Base-by-base conservation (phyloP, 306 rosid genomes). In the Gynostemma pentaphyllum region DNA sequence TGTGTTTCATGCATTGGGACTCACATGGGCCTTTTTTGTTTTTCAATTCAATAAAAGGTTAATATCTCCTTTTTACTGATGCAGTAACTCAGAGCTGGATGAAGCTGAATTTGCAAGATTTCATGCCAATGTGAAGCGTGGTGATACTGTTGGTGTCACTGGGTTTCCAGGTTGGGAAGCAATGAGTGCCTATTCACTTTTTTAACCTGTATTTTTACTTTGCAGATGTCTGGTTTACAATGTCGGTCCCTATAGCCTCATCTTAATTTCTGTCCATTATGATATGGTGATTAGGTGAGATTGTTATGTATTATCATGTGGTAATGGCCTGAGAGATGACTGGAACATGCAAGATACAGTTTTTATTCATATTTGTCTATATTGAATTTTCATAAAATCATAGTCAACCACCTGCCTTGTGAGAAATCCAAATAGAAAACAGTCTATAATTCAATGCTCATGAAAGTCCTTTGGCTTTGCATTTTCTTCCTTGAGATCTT, bases 81-180 rank as follows among this genome's bases (percentile, higher is more conserved):
- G 79, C 86, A 90, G 97, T 54, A 78, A 76, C 45, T 77, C 95
- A 0, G 83, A 79, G 61, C 45, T 87, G 74, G 73, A 72, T 57
- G 90, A 84, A 69, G 75, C 71, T 23, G 97, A 78, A 68, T 90
- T 90, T 79, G 77, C 79, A 32, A 83, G 62, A 60, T 81, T 82
- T 70, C 90, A 90, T 73, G 76, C 95, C 48, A 81, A 68, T 73
- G 92, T 84, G 34, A 90, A 90, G 83, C 88, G 87, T 63, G 94
- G 95, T 60, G 97, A 90, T 72, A 76, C 81, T 62, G 94, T 90
- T 67, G 97, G 97, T 45, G 67, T 90, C 26, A 67, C 69, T 16
- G 97, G 97, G 45, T 89, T 89, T 78, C 95, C 97, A 89, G 97
- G 97, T 84, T 64, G 75, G 37, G 40, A 34, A 62, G 49, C 67